These are phyloP conservation scores for Penicillium soppii DNA, from an alignment of 495 filamentous ascomycete genomes.

Conservation along the genomic window DNA sequence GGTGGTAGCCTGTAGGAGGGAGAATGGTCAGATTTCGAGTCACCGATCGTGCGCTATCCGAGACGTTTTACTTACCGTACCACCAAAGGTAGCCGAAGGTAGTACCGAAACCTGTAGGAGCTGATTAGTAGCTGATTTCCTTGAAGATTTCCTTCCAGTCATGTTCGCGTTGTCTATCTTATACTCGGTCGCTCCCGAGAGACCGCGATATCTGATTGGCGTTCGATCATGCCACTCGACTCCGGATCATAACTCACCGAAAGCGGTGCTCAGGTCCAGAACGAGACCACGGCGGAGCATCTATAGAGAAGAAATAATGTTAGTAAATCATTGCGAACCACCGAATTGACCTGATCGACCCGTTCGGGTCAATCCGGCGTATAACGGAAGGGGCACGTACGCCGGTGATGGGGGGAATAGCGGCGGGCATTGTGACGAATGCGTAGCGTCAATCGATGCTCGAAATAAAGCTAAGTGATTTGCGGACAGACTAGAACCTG, in stretches of 20 bases:
- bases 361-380: conserved; percentile 25
- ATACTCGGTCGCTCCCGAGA: not conserved
- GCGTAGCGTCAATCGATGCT: conserved; percentile 20
- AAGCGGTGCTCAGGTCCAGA: conserved; percentile 73
- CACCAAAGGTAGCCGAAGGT: conserved; percentile 75
- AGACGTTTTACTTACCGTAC: conserved; percentile 67
- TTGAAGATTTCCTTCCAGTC: not conserved
- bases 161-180: not conserved
- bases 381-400: conserved; percentile 35
- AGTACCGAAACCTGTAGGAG: conserved; percentile 59
- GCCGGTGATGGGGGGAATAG: conserved; percentile 50
- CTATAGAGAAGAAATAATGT: conserved; percentile 32
- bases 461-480: conserved; percentile 3
- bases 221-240: conserved; percentile 22
- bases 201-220: conserved; percentile 7
- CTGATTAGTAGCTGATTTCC: conserved; percentile 7
- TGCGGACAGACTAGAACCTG: conserved; percentile 21
- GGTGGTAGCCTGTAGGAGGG: conserved; percentile 63
- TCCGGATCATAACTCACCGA: conserved; percentile 56
- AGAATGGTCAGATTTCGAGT: not conserved
- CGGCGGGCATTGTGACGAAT: conserved; percentile 42
- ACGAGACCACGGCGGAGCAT: conserved; percentile 74
- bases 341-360: conserved; percentile 11
- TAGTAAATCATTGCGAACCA: conserved; percentile 3
- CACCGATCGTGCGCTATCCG: not conserved